Evolutionary conservation across 441 rosid genomes (phyloP), one percentile per base, ranked within the genome.

Genomic region (California macrophylla): DNA sequence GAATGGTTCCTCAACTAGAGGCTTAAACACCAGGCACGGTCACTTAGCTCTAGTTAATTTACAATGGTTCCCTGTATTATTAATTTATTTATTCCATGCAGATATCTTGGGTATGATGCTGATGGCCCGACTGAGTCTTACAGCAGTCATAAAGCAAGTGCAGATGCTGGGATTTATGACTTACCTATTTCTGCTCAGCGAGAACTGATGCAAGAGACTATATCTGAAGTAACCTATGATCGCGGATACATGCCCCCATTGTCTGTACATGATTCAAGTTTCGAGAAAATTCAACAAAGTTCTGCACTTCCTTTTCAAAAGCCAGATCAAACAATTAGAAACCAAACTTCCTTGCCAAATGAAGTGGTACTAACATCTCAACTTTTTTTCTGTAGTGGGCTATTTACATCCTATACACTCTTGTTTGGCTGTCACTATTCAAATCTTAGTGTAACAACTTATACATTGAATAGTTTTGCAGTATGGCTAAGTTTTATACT

Each of bases 361-460:
- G 82, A 81, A 73, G 28, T 58, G 88, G 87, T 83, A 77, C 75
- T 67, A 5, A 45, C 54, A 45, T 69, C 66, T 45, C 50, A 56
- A 18, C 12, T 8, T 54, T 21, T 61, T 0, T 7, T 66, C 64
- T 23, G 15, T 12, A 23, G n/a, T 23, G 64, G 29, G 3, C 16
- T 58, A 2, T 58, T 58, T 12, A 58, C 7, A 24, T 58, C 30
- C 28, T 10, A 54, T 21, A 7, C 16, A 24, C 64, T 23, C n/a
- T 8, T 56, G 28, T 25, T 58, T 58, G 64, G 3, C 5, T 58
- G 64, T 24, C 16, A 58, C 30, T 58, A 58, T 24, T 56, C 1
- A 24, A 20, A 2, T 58, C 8, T 1, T 24, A 9, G 29, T 5
- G 1, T 58, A 25, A 4, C 6, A 56, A 23, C 26, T 56, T 56